These are phyloP conservation scores for Litsea cubeba DNA, from an alignment of 164 flowering plant genomes.

Conservation along the genomic window DNA sequence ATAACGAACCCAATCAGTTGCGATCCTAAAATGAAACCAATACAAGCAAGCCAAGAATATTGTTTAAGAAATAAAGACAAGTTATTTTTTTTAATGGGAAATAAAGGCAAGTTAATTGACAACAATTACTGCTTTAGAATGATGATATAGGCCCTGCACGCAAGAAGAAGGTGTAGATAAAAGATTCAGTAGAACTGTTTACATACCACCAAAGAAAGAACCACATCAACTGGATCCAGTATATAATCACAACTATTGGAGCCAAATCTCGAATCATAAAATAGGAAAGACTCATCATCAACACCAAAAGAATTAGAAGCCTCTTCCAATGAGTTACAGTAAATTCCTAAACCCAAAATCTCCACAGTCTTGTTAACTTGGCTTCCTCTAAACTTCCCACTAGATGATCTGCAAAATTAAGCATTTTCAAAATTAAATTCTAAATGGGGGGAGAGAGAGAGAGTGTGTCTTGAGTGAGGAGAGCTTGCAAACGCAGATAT, in stretches of 20 bases:
- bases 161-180: background rate
- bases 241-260: conserved; percentile 31
- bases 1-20: too few species aligned
- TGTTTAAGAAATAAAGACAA: too few species aligned
- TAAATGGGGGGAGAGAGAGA: background rate
- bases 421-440: background rate
- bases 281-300: conserved; percentile 20
- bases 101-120: background rate
- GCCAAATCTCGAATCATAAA: conserved; percentile 16
- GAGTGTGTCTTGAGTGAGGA: too few species aligned
- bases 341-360: conserved; percentile 59
- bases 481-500: background rate
- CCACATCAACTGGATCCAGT: conserved; percentile 57
- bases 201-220: conserved; percentile 66
- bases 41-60: too few species aligned
- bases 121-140: background rate
- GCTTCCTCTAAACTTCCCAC: conserved; percentile 40
- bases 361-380: conserved; percentile 66
- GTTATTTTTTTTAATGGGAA: too few species aligned
- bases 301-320: conserved; percentile 15
- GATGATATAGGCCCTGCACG: background rate
- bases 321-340: conserved; percentile 36
- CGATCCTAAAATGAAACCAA: too few species aligned
- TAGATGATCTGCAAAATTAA: conserved; percentile 33
- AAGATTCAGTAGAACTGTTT: background rate